phyloP scores from a whole-genome alignment of 2,329 filamentous ascomycete genomes.

The Grosmannia serpens region DNA sequence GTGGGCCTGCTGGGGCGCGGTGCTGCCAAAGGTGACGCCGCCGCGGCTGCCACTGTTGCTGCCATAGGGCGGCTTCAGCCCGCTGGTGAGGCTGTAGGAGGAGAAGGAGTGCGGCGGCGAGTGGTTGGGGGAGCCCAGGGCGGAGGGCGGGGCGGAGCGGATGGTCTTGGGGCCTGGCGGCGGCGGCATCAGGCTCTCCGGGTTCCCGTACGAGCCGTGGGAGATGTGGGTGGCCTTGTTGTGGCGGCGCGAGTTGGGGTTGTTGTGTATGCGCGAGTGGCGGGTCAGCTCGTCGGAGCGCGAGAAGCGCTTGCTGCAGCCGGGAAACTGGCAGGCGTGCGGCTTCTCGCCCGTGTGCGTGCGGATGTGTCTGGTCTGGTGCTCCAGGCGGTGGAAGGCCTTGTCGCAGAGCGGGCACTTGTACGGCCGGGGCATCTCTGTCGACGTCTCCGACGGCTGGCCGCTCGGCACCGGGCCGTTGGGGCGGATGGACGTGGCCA shows the following conservation, averaged over 20 bases:
- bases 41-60: slow-evolving; percentile 16
- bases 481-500: slow-evolving; percentile 43
- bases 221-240: slow-evolving; percentile 58
- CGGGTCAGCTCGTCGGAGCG: slow-evolving; percentile 92
- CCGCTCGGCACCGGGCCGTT: slow-evolving; percentile 51
- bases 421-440: slow-evolving; percentile 86
- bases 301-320: slow-evolving; percentile 94
- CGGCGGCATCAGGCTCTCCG: slow-evolving; percentile 65
- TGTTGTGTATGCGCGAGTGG: slow-evolving; percentile 97
- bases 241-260: slow-evolving; percentile 87
- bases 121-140: slow-evolving; percentile 84
- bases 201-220: slow-evolving; percentile 30
- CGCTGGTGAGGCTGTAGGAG: slow-evolving; percentile 46
- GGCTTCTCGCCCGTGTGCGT: slow-evolving; percentile 75
- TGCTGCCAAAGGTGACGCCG: slow-evolving; percentile 2
- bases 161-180: slow-evolving; percentile 66
- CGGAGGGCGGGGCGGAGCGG: slow-evolving; percentile 77
- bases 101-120: slow-evolving; percentile 87
- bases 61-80: slow-evolving; percentile 35
- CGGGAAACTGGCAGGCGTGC: slow-evolving; percentile 87
- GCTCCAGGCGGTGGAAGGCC: slow-evolving; percentile 95
- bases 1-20: slow-evolving; percentile 23
- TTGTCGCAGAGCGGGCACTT: slow-evolving; percentile 98
- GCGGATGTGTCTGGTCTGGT: slow-evolving; percentile 82
- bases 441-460: slow-evolving; percentile 42